Conservation (phyloP, 2,329 filamentous ascomycete genomes). For the Paecilomyces sp. region DNA sequence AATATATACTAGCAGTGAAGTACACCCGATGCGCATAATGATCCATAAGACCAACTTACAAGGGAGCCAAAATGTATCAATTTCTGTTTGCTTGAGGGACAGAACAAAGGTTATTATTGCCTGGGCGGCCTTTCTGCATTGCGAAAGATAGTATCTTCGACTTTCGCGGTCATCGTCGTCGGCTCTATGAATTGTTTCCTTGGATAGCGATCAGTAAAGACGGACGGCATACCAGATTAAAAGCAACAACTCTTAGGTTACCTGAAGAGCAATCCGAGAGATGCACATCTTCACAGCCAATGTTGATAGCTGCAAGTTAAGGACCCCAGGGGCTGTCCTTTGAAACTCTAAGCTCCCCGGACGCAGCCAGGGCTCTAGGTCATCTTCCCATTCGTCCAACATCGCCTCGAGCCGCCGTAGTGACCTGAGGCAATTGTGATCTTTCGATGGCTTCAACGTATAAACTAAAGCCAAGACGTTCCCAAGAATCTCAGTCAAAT, state of each 20-base stretch:
- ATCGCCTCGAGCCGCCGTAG: slow-evolving; percentile 26
- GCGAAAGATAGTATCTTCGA: slow-evolving; percentile 11
- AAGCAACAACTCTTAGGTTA: background rate
- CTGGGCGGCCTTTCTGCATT: slow-evolving; percentile 15
- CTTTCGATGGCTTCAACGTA: slow-evolving; percentile 21
- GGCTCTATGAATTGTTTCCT: slow-evolving; percentile 23
- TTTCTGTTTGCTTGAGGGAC: slow-evolving; percentile 12
- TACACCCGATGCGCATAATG: background rate
- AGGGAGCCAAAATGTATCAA: slow-evolving; percentile 21
- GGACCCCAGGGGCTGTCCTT: slow-evolving; percentile 34
- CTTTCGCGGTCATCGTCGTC: slow-evolving; percentile 16
- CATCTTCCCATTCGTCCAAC: slow-evolving; percentile 39
- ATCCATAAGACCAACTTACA: slow-evolving; percentile 10
- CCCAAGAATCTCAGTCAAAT: slow-evolving; percentile 35
- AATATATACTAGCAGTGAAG: background rate
- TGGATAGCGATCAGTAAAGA: background rate
- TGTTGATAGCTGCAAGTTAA: slow-evolving; percentile 44
- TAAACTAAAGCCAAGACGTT: slow-evolving; percentile 19
- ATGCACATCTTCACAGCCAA: slow-evolving; percentile 40
- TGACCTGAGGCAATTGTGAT: slow-evolving; percentile 11
- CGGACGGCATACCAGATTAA: background rate
- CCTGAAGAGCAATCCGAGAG: slow-evolving; percentile 29
- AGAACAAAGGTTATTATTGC: slow-evolving; percentile 15
- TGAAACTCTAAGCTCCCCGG: slow-evolving; percentile 25
- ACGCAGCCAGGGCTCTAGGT: slow-evolving; percentile 20